phyloP scores from a whole-genome alignment of 352 stramenopile species.

The Phytophthora sansomeana region DNA sequence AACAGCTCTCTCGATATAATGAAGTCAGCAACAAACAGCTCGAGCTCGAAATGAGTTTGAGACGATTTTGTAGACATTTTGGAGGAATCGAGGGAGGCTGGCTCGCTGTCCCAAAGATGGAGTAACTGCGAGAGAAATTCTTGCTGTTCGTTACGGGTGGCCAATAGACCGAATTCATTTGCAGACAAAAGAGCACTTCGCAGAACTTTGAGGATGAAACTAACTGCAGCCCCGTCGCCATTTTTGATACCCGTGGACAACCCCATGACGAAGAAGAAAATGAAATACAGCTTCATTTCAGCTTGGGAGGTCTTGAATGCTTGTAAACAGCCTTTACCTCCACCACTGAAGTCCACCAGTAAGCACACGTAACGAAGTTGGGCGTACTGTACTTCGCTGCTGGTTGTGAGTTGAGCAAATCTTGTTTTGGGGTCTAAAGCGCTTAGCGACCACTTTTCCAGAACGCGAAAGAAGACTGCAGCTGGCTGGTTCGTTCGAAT shows the following conservation, averaged over 20 bases:
- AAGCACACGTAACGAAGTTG: constrained; percentile 49
- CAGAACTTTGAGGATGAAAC: constrained; percentile 31
- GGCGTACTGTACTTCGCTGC: constrained; percentile 39
- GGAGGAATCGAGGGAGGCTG: not conserved
- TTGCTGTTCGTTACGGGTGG: constrained; percentile 30
- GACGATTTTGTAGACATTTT: not conserved
- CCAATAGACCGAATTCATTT: constrained; percentile 24
- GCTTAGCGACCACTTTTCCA: constrained; percentile 10
- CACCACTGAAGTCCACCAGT: constrained; percentile 38
- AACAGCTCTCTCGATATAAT: constrained; percentile 36
- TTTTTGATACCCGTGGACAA: constrained; percentile 26
- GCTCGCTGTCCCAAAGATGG: not conserved
- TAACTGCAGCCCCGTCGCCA: constrained; percentile 17
- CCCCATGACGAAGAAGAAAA: constrained; percentile 27
- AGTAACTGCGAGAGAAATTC: constrained; percentile 44
- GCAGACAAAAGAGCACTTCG: constrained; percentile 23
- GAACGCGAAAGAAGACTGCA: constrained; percentile 12
- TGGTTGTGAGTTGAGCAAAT: not conserved
- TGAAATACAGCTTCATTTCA: constrained; percentile 27
- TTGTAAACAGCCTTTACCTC: constrained; percentile 25
- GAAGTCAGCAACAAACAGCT: constrained; percentile 48
- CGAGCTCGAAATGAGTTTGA: constrained; percentile 26
- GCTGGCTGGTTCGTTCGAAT: constrained; percentile 33
- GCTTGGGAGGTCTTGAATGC: constrained; percentile 19
- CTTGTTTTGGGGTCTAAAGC: constrained; percentile 4